phyloP scores from a whole-genome alignment of 768 basidiomycete genomes.

The Mycena chlorophos region DNA sequence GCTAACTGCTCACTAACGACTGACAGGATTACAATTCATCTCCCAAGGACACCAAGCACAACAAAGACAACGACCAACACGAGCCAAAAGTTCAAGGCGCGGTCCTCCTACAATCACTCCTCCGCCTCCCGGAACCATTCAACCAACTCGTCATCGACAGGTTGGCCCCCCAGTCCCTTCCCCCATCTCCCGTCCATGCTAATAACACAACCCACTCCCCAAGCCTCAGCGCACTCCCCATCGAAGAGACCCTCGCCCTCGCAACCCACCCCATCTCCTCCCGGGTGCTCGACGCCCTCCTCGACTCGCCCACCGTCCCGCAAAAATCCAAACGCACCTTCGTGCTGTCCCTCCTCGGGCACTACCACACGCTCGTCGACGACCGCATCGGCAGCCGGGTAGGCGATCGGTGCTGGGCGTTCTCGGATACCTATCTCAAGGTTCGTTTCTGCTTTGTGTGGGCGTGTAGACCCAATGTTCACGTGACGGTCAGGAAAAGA shows the following conservation, averaged over 20 bases:
- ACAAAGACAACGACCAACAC: conserved; percentile 17
- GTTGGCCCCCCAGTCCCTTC: too few relatives aligned
- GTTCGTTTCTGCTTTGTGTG: conserved; percentile 40
- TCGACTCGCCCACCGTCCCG: conserved; percentile 68
- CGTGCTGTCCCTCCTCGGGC: conserved; percentile 72
- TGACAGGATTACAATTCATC: conserved; percentile 26
- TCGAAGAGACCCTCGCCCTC: conserved; percentile 57
- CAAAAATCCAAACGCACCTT: conserved; percentile 68
- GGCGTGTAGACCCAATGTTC: conserved; percentile 9
- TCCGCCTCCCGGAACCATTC: conserved; percentile 66
- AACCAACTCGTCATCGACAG: conserved; percentile 70
- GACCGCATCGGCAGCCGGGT: conserved; percentile 90
- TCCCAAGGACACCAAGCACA: conserved; percentile 15
- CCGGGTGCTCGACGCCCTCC: conserved; percentile 75
- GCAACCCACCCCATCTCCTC: conserved; percentile 63
- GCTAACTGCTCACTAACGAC: conserved; percentile 3
- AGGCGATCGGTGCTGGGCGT: conserved; percentile 87
- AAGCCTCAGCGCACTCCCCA: conserved; percentile 60
- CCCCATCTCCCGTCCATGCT: conserved; percentile 7
- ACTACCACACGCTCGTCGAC: conserved; percentile 79
- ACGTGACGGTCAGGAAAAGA: conserved; percentile 73
- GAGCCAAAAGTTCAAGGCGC: conserved; percentile 82
- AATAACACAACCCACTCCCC: conserved; percentile 3
- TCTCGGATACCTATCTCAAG: conserved; percentile 90
- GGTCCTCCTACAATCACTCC: conserved; percentile 78